These are phyloP conservation scores for Boletus insuetus DNA, from an alignment of 768 basidiomycete genomes.

Conservation along the genomic window DNA sequence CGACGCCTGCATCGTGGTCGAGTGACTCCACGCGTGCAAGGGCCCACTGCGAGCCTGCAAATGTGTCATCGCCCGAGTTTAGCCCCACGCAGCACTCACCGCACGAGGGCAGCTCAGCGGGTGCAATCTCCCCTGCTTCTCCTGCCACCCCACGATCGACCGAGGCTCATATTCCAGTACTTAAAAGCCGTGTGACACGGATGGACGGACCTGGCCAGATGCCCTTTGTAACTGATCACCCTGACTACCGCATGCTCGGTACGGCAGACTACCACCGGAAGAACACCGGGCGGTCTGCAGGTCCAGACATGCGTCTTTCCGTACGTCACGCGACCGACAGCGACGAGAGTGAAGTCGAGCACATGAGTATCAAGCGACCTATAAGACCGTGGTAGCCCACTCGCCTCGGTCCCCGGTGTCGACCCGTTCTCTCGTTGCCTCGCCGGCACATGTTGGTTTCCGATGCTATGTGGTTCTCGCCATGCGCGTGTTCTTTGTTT, in stretches of 20 bases:
- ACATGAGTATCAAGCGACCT: conserved; percentile 31
- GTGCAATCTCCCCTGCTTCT: conserved; percentile 48
- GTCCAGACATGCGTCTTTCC: conserved; percentile 23
- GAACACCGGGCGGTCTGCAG: conserved; percentile 15
- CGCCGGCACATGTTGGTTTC: neutral
- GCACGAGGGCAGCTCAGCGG: conserved; percentile 46
- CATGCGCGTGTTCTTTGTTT: neutral
- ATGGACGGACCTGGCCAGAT: conserved; percentile 10
- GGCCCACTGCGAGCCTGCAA: conserved; percentile 15
- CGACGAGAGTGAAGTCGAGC: conserved; percentile 39
- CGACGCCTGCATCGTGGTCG: conserved; percentile 27
- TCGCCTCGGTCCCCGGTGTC: neutral
- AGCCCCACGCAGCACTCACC: conserved; percentile 30
- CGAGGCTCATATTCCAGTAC: conserved; percentile 14
- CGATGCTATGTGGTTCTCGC: neutral
- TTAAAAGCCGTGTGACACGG: conserved; percentile 12
- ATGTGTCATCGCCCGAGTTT: conserved; percentile 16
- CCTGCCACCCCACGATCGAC: conserved; percentile 54
- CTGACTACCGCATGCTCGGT: conserved; percentile 13
- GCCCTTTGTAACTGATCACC: conserved; percentile 8
- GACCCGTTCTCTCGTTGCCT: neutral
- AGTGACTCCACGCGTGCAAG: conserved; percentile 16
- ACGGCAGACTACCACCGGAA: conserved; percentile 17
- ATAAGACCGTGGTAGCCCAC: conserved; percentile 45
- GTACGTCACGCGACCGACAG: conserved; percentile 27